Base-by-base conservation (phyloP, 164 flowering plant genomes). In the Vitis rupestris region DNA sequence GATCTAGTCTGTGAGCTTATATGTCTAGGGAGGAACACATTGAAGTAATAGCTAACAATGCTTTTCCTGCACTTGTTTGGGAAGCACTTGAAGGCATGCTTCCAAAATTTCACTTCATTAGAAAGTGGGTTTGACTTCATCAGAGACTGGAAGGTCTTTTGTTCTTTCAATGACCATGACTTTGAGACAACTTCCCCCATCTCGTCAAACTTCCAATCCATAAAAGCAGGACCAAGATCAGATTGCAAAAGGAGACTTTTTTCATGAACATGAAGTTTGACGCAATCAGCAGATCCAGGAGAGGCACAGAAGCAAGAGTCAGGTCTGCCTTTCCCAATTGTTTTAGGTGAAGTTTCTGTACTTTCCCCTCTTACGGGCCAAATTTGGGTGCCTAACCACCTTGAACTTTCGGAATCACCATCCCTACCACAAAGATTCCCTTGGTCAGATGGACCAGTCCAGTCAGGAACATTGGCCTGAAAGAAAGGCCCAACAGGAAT, bases 171-270 rank as follows among this genome's bases (percentile, higher is more conserved):
- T n/a, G 81, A 73, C 91, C 91, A 87, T 8, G 73, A 67, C 53
- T 71, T 72, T 5, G 79, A 73, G 64, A 85, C 83, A n/a, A 59
- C 77, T 71, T 80, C 85, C 14, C 91, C 91, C 87, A 84, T 84
- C 50, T 80, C 81, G 75, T 85, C 76, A 55, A 87, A 78, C 63
- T 76, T 81, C 91, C 86, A 82, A 27, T 14, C 63, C 49, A 3
- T 64, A 52, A 78, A 87, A 49, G 82, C 86, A 63, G 80, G 69
- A 15, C 89, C 85, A 8, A 84, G 70, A 13, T 80, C 82, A 44
- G 63, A 59, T 59, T 56, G 76, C 72, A 87, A 65, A 49, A 51
- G 60, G 1, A 31, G 55, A 47, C 74, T 80, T 52, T 73, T 63
- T 72, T 78, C 78, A 8, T 53, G 51, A 37, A 81, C 37, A 13